A percentile compares a stretch with the other conserved stretches of the same genome.
Evolutionary conservation across 2,329 filamentous ascomycete genomes (phyloP).

Genomic region (Nothomitra cinnamomea): DNA sequence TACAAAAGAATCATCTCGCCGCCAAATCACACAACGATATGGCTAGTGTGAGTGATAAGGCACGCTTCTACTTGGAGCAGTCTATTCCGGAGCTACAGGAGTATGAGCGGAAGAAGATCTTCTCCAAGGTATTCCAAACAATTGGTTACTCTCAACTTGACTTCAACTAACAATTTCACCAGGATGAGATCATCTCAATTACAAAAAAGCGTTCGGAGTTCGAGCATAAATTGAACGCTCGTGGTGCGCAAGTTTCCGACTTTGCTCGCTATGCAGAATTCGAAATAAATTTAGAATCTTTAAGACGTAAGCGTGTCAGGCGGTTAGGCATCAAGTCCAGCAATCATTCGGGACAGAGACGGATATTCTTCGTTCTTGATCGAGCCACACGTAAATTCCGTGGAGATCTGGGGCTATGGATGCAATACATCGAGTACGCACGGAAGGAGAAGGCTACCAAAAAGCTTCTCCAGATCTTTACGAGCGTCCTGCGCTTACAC

Average conservation of each 20-base stretch:
- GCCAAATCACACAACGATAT: slow-evolving; percentile 30
- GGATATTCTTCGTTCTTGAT: slow-evolving; percentile 80
- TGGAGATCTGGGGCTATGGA: slow-evolving; percentile 68
- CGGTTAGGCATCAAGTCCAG: slow-evolving; percentile 42
- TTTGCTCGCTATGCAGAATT: slow-evolving; percentile 70
- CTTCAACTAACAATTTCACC: slow-evolving; percentile 1
- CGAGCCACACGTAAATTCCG: slow-evolving; percentile 72
- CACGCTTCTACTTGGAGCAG: slow-evolving; percentile 85
- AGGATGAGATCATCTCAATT: slow-evolving; percentile 83
- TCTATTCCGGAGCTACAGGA: slow-evolving; percentile 83
- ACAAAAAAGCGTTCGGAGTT: slow-evolving; percentile 83
- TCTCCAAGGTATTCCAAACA: slow-evolving; percentile 44
- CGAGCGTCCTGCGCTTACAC: slow-evolving; percentile 63
- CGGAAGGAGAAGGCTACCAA: slow-evolving; percentile 46
- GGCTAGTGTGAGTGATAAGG: slow-evolving; percentile 80
- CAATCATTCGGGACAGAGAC: slow-evolving; percentile 53
- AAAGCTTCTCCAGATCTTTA: slow-evolving; percentile 42
- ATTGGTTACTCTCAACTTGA: not conserved
- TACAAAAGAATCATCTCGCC: slow-evolving; percentile 12
- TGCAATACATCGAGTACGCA: slow-evolving; percentile 74
- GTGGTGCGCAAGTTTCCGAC: slow-evolving; percentile 58
- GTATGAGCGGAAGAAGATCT: slow-evolving; percentile 82
- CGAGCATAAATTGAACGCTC: slow-evolving; percentile 76
- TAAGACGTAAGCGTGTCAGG: slow-evolving; percentile 20
- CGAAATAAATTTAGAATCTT: slow-evolving; percentile 35